A percentile compares a stretch with the other conserved stretches of the same genome.
These are phyloP conservation scores for Piloderma croceum DNA, from an alignment of 768 basidiomycete species.

Conservation along the genomic window DNA sequence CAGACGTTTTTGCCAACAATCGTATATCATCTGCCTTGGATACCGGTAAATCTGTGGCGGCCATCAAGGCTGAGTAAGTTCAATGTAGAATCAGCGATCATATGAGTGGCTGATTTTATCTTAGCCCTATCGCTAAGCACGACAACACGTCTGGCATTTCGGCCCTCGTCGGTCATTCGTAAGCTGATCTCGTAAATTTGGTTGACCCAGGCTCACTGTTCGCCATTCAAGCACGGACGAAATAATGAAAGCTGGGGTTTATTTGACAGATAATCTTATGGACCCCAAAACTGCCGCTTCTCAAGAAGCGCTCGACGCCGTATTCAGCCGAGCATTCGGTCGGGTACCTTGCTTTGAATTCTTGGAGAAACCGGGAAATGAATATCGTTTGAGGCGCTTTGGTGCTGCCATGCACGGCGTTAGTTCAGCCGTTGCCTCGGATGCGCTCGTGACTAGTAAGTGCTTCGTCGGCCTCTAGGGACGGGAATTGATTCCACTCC, in stretches of 20 bases:
- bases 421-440: constrained; percentile 2
- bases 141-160: constrained; percentile 12
- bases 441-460: constrained; percentile 12
- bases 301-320: constrained; percentile 5
- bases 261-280: constrained; percentile 55
- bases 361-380: constrained; percentile 29
- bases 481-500: too few relatives aligned
- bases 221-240: constrained; percentile 57
- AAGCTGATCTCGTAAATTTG: neutral
- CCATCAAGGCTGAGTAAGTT: neutral
- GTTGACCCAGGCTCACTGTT: neutral
- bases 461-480: too few relatives aligned
- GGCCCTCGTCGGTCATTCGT: constrained; percentile 16
- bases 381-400: constrained; percentile 21
- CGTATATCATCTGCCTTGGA: constrained; percentile 11
- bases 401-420: constrained; percentile 18
- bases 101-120: neutral
- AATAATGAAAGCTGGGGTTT: constrained; percentile 69
- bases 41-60: neutral
- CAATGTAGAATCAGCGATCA: neutral
- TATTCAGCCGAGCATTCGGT: constrained; percentile 24
- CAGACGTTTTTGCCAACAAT: constrained; percentile 25
- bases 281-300: constrained; percentile 9
- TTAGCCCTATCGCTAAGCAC: constrained; percentile 5
- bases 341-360: constrained; percentile 24